Percentiles rank a stretch among this genome's conserved stretches.
These are phyloP conservation scores for Pestalotiopsis fici DNA, from an alignment of 2,329 filamentous ascomycete genomes.

Conservation along the genomic window DNA sequence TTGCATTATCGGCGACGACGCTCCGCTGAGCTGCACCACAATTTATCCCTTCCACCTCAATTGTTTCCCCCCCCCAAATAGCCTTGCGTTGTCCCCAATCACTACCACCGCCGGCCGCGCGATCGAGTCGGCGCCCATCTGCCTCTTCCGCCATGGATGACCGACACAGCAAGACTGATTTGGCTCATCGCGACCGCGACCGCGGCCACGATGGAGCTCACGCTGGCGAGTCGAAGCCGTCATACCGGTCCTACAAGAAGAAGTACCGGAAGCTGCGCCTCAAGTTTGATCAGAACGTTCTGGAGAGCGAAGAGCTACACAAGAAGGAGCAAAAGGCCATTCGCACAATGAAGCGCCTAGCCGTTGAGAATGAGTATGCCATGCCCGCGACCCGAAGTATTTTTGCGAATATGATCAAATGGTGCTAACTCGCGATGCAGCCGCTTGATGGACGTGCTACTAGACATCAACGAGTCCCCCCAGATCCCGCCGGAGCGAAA, in stretches of 20 bases:
- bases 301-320: conserved; percentile 80
- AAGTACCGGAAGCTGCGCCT: conserved; percentile 94
- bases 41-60: background rate
- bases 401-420: conserved; percentile 12
- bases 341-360: conserved; percentile 78
- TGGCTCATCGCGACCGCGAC: conserved; percentile 34
- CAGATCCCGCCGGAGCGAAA: conserved; percentile 76
- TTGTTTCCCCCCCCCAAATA: background rate
- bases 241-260: conserved; percentile 77
- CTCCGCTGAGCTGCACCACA: background rate
- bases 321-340: conserved; percentile 79
- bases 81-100: background rate
- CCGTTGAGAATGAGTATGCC: conserved; percentile 88
- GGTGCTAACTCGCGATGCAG: conserved; percentile 44
- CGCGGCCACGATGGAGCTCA: conserved; percentile 31
- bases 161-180: conserved; percentile 27
- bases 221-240: conserved; percentile 46
- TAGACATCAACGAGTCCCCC: conserved; percentile 84
- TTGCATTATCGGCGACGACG: too few species aligned
- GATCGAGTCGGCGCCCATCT: background rate
- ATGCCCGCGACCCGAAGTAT: background rate
- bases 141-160: conserved; percentile 22
- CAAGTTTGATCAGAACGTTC: conserved; percentile 75
- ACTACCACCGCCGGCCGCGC: background rate
- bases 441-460: conserved; percentile 82